Conservation (phyloP, 768 basidiomycete species). For the Suillus americanus region DNA sequence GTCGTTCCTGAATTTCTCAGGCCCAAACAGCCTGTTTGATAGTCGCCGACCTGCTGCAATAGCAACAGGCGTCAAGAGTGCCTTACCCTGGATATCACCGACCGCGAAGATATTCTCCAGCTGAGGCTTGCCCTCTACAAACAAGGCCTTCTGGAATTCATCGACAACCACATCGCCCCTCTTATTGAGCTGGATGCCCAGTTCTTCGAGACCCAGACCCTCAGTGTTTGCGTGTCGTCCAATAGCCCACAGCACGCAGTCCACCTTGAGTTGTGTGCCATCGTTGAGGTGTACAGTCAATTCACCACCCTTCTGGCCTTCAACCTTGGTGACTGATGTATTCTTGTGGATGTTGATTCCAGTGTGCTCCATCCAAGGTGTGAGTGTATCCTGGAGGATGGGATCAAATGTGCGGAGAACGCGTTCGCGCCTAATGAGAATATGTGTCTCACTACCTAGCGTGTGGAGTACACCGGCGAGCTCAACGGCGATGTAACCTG, state of each 20-base stretch:
- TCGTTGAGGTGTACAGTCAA: constrained; percentile 75
- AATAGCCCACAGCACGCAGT: constrained; percentile 91
- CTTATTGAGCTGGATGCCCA: constrained; percentile 71
- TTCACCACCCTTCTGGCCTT: constrained; percentile 68
- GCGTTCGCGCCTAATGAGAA: constrained; percentile 86
- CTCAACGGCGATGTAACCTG: constrained; percentile 98
- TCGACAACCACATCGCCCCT: constrained; percentile 89
- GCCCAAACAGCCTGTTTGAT: constrained; percentile 89
- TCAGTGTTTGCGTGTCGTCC: constrained; percentile 84
- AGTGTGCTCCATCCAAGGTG: constrained; percentile 91
- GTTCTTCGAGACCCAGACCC: constrained; percentile 71
- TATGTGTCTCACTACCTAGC: constrained; percentile 87
- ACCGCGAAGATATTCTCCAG: constrained; percentile 60
- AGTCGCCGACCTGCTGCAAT: constrained; percentile 93
- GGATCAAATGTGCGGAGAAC: constrained; percentile 95
- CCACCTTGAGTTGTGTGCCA: constrained; percentile 81
- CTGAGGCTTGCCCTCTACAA: constrained; percentile 42
- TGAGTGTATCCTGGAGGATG: constrained; percentile 76
- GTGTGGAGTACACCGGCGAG: constrained; percentile 92
- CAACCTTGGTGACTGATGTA: constrained; percentile 72
- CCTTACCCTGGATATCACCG: constrained; percentile 93
- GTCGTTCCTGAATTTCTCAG: constrained; percentile 79
- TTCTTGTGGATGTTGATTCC: constrained; percentile 87
- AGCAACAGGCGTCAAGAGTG: constrained; percentile 92
- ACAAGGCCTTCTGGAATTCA: constrained; percentile 81